Evolutionary conservation across 345 rosid genomes (phyloP), one percentile per base, ranked within the genome.

Genomic region (Brassica nigra): DNA sequence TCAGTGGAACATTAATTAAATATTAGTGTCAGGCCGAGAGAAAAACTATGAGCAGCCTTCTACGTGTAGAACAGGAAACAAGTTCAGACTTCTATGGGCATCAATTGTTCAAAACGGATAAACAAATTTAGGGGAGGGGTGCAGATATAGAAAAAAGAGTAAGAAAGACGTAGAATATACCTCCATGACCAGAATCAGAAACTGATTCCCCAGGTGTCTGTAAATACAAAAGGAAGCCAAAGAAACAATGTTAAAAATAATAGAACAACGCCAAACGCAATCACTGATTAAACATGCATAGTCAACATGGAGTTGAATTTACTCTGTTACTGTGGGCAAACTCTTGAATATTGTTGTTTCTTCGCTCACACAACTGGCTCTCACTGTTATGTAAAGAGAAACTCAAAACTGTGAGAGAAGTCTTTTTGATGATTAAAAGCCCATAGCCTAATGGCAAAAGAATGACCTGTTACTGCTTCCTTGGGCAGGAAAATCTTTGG

Each of bases 381-480:
- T 54, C 76, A 49, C 67, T 75, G 61, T 57, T 63, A 31, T 75
- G 58, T 20, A 68, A 64, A 63, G 20, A 70, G 61, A 37, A 68
- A 75, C 18, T 68, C 44, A 52, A 61, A 39, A 39, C 37, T 52
- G 71, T 80, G 52, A 80, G 70, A 73, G 29, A 62, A 2, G 12
- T 58, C 12, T 14, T 16, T 68, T 63, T 14, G 9, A 69, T 15
- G 68, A 63, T 39, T 59, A 23, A 20, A 73, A 36, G 27, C 14
- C 64, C 10, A 8, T 58, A 79, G 61, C 68, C 73, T 66, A 33
- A 33, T 31, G 54, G 62, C 62, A 74, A 23, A 15, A 57, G 30
- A 47, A 29, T 59, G 37, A 94, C 98, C 94, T 94, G 88, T 57
- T 88, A 79, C 76, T 89, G 66, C 76, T 72, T 71, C 78, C 83